Conservation (phyloP, 768 basidiomycete genomes). For the Ramaria sp. region DNA sequence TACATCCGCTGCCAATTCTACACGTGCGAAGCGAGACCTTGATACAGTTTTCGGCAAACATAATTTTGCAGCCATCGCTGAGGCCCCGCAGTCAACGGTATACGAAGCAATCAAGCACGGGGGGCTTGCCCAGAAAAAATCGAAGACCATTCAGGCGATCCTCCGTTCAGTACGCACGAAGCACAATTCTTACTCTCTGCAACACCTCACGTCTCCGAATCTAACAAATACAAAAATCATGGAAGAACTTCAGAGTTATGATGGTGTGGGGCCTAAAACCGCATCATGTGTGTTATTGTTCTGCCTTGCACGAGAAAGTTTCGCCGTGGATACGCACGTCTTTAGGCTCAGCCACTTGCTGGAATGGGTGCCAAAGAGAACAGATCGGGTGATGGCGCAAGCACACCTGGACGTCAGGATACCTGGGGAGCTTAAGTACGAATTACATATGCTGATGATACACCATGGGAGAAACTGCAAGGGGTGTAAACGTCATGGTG, state of each 20-base stretch:
- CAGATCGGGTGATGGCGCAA: constrained; percentile 42
- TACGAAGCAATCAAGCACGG: constrained; percentile 40
- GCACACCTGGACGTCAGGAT: constrained; percentile 44
- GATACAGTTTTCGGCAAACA: constrained; percentile 39
- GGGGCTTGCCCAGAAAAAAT: constrained; percentile 52
- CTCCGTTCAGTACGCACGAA: constrained; percentile 30
- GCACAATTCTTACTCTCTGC: constrained; percentile 45
- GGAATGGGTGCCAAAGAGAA: constrained; percentile 32
- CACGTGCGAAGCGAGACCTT: constrained; percentile 36
- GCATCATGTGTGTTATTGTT: constrained; percentile 53
- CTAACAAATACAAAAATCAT: constrained; percentile 39
- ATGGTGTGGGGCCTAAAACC: constrained; percentile 53
- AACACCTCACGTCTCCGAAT: constrained; percentile 31
- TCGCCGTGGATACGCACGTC: constrained; percentile 57
- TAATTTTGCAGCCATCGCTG: constrained; percentile 35
- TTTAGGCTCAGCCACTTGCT: constrained; percentile 41
- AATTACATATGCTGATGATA: constrained; percentile 48
- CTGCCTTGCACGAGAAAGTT: constrained; percentile 47
- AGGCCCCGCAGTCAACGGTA: constrained; percentile 30
- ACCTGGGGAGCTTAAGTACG: constrained; percentile 43
- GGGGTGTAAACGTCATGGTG: constrained; percentile 35
- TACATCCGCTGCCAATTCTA: constrained; percentile 38
- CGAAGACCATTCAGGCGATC: constrained; percentile 40
- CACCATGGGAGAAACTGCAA: constrained; percentile 42
- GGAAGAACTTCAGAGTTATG: constrained; percentile 43